phyloP scores from a whole-genome alignment of 352 stramenopile species.

The Phytophthora foliorum region DNA sequence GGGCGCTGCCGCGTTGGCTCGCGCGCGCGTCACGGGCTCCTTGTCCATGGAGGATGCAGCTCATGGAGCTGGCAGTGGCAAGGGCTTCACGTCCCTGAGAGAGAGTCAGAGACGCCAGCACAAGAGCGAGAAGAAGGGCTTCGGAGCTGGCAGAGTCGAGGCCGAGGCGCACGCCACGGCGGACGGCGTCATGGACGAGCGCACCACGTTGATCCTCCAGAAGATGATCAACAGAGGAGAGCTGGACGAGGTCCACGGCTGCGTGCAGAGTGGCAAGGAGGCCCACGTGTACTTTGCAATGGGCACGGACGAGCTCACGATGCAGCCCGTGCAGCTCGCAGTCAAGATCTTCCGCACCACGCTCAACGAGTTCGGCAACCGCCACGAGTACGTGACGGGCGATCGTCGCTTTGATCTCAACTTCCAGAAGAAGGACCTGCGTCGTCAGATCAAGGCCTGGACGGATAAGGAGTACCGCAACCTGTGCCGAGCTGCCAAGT shows the following conservation, averaged over 20 bases:
- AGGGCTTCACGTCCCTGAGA: conserved; percentile 65
- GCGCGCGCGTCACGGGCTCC: conserved; percentile 33
- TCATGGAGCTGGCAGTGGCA: conserved; percentile 46
- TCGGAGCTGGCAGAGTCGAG: conserved; percentile 56
- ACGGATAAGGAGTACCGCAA: conserved; percentile 84
- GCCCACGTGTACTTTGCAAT: conserved; percentile 83
- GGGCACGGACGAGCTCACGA: conserved; percentile 58
- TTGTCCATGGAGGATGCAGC: conserved; percentile 53
- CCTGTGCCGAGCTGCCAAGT: conserved; percentile 59
- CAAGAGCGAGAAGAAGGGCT: conserved; percentile 73
- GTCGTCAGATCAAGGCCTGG: conserved; percentile 78
- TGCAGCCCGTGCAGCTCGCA: conserved; percentile 50
- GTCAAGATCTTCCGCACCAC: conserved; percentile 91
- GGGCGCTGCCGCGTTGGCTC: conserved; percentile 27
- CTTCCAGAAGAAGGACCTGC: conserved; percentile 76
- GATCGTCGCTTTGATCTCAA: conserved; percentile 82
- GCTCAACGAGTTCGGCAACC: conserved; percentile 85
- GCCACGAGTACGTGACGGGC: conserved; percentile 85
- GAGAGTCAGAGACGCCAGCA: conserved; percentile 62
- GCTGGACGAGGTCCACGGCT: conserved; percentile 78
- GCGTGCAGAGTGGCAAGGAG: conserved; percentile 86
- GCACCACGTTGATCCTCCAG: conserved; percentile 74
- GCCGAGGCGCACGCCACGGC: conserved; percentile 63
- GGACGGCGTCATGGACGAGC: conserved; percentile 82
- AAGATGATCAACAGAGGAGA: conserved; percentile 81